phyloP scores from a whole-genome alignment of 2,329 filamentous ascomycete genomes.

The Scleromitrula shiraiana region DNA sequence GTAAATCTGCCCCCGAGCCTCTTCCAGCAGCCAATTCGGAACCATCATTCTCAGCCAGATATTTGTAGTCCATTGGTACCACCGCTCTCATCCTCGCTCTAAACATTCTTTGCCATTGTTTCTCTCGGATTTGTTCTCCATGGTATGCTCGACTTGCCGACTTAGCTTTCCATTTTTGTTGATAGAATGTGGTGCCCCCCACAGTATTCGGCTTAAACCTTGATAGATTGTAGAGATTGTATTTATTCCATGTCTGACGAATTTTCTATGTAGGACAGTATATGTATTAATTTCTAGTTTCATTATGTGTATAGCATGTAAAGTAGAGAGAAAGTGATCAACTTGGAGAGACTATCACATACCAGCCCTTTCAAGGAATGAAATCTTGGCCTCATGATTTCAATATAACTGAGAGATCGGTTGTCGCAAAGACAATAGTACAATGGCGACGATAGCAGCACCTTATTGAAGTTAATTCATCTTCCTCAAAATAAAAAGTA shows the following conservation, averaged over 20 bases:
- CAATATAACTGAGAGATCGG: no score
- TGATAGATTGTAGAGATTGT: slow-evolving; percentile 85
- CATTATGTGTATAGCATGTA: not conserved
- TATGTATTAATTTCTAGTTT: not conserved
- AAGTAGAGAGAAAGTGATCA: not conserved
- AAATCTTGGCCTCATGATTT: slow-evolving; percentile 11
- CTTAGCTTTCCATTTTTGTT: slow-evolving; percentile 97
- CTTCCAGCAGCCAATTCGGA: slow-evolving; percentile 75
- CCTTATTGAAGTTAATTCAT: no score
- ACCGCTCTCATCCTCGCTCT: slow-evolving; percentile 71
- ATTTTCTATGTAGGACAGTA: slow-evolving; percentile 56
- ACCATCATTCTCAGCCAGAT: slow-evolving; percentile 75
- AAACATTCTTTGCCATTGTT: slow-evolving; percentile 93
- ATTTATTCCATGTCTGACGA: slow-evolving; percentile 95
- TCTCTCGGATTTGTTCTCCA: slow-evolving; percentile 87
- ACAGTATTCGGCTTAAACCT: slow-evolving; percentile 40
- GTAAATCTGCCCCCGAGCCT: slow-evolving; percentile 54
- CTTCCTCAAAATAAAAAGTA: no score
- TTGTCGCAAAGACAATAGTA: no score
- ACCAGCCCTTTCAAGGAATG: slow-evolving; percentile 6
- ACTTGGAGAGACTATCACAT: not conserved
- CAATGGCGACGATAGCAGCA: no score
- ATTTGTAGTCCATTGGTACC: slow-evolving; percentile 72
- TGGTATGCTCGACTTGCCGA: slow-evolving; percentile 78
- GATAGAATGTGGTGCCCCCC: slow-evolving; percentile 68